These are phyloP conservation scores for Saprolegnia diclina DNA, from an alignment of 352 stramenopile species.

Conservation along the genomic window DNA sequence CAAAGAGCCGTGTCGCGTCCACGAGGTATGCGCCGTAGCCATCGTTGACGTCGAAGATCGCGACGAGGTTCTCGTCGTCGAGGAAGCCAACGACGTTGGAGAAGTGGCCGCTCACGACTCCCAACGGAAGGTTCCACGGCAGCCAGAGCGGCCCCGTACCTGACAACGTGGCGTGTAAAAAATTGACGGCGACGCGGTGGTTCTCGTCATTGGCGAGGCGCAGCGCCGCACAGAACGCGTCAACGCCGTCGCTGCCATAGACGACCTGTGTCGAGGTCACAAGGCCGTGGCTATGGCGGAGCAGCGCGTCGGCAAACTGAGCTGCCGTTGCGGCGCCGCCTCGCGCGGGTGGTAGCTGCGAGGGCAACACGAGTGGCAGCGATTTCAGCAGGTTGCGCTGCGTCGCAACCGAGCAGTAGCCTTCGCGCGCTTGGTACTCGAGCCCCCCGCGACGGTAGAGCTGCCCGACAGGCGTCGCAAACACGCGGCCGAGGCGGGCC, in stretches of 20 bases:
- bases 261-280: conserved; percentile 11
- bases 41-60: conserved; percentile 23
- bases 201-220: conserved; percentile 10
- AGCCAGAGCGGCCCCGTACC: conserved; percentile 15
- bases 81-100: conserved; percentile 19
- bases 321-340: not conserved
- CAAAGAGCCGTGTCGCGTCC: not conserved
- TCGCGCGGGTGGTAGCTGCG: not conserved
- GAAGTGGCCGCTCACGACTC: conserved; percentile 18
- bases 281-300: not conserved
- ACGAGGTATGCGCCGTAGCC: conserved; percentile 21
- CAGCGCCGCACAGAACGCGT: conserved; percentile 6
- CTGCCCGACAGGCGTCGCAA: conserved; percentile 4
- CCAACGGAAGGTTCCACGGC: not conserved
- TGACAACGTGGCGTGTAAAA: conserved; percentile 19
- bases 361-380: not conserved
- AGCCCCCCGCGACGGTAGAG: conserved; percentile 6
- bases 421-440: conserved; percentile 19
- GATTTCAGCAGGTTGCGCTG: conserved; percentile 24
- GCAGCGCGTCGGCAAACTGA: conserved; percentile 4
- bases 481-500: conserved; percentile 10
- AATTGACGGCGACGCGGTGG: conserved; percentile 23
- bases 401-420: conserved; percentile 12
- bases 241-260: conserved; percentile 17
- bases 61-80: conserved; percentile 16